Evolutionary conservation across 2,329 filamentous ascomycete genomes (phyloP), one percentile per base, ranked within the genome.

Genomic region (Scytalidium lignicola): DNA sequence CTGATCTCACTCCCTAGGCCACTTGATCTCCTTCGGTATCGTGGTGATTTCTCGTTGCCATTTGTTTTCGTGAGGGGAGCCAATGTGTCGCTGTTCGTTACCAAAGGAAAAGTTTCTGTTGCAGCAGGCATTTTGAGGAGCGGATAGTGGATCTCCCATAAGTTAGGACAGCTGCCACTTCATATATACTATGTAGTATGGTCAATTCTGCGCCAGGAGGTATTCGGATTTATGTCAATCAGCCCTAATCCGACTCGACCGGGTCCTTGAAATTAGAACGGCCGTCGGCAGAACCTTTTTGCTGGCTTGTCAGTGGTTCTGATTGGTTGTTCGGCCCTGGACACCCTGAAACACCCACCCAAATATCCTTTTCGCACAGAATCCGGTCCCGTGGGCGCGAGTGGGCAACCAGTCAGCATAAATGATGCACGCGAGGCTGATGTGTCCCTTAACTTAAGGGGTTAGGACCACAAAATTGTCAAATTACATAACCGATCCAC

Each of bases 1-100:
- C 71, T 68, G 21, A 76, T 71, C 52, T 79, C 76, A 37, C 67
- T 72, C 26, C 75, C 74, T 15, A 79, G 65, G 32, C 66, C 73
- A 59, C 70, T 74, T 15, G 70, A 72, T 55, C 70, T 72, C 57
- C 72, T 63, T 56, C 71, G 64, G 57, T 65, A 59, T 50, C 64
- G 60, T 4, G 58, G 54, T 4, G 19, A 17, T 47, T 51, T 59
- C 3, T 61, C 56, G 42, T 32, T 42, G 44, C 32, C 57, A 26
- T 46, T 48, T 20, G 43, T 50, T 21, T 45, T 52, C 37, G 51
- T 50, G n/a, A 58, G 48, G 20, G 55, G 55, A 40, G 55, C 50
- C 45, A 60, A 49, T 51, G 56, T 60, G 46, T 60, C 58, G 39
- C 53, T 17, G 44, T 51, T 52, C 10, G 54, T 56, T n/a, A 62